Percentiles rank a stretch among this genome's conserved stretches.
Evolutionary conservation across 1,284 basidiomycete genomes (phyloP).

Genomic region (Athelia sp.): DNA sequence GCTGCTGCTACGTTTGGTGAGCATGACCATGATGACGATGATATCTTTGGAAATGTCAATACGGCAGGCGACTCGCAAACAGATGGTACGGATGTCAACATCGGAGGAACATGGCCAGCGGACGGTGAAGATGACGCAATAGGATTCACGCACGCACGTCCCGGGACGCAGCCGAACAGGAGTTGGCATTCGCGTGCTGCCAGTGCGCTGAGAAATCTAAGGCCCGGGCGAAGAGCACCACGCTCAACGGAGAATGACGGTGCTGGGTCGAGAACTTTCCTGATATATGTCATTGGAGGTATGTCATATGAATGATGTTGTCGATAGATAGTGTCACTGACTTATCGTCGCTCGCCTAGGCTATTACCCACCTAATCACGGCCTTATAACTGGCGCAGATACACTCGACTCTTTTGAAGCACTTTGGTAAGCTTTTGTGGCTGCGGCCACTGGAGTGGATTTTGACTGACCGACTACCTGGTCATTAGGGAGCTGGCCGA

Average conservation of each 20-base stretch:
- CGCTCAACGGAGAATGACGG: conserved; percentile 17
- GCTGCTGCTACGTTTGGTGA: not conserved
- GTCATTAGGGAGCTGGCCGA: conserved; percentile 66
- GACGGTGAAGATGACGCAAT: conserved; percentile 2
- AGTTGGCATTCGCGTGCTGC: conserved; percentile 49
- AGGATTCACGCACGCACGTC: not conserved
- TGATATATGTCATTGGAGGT: conserved; percentile 80
- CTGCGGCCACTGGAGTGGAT: not conserved
- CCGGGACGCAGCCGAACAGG: conserved; percentile 16
- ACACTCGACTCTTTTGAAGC: conserved; percentile 76
- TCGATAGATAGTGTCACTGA: conserved; percentile 4
- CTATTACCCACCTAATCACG: conserved; percentile 84
- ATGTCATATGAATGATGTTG: not conserved
- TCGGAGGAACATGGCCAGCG: too few species aligned
- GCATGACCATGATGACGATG: not conserved
- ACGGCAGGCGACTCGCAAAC: conserved; percentile 6
- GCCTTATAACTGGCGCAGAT: conserved; percentile 73
- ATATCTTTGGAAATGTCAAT: conserved; percentile 13
- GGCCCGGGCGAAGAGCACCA: conserved; percentile 35
- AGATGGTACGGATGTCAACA: conserved; percentile 5
- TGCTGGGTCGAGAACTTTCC: conserved; percentile 63
- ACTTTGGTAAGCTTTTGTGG: conserved; percentile 45
- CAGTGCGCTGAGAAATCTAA: conserved; percentile 50
- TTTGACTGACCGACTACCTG: conserved; percentile 5
- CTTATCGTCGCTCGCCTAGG: conserved; percentile 33